phyloP scores from a whole-genome alignment of 2,329 filamentous ascomycete species.

The Aspergillus piperis region DNA sequence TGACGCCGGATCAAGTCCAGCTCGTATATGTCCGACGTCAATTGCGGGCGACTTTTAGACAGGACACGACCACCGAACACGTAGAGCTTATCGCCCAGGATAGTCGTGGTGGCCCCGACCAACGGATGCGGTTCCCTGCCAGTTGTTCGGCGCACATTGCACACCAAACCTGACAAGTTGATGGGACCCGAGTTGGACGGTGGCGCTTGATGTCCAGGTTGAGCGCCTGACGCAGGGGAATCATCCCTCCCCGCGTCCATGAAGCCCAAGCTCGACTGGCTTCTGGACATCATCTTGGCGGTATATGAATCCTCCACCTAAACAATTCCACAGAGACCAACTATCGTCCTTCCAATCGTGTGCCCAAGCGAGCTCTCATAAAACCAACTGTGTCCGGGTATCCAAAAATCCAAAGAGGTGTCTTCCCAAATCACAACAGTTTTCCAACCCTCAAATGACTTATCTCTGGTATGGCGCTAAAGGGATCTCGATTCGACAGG shows the following conservation, averaged over 20 bases:
- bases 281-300: conserved; percentile 39
- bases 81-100: conserved; percentile 92
- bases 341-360: neutral
- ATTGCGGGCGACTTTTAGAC: conserved; percentile 76
- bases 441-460: conserved; percentile 10
- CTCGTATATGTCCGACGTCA: conserved; percentile 91
- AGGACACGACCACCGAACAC: conserved; percentile 91
- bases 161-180: conserved; percentile 66
- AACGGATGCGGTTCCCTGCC: conserved; percentile 87
- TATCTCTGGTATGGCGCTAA: conserved; percentile 16
- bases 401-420: neutral
- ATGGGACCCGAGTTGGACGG: conserved; percentile 49
- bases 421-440: conserved; percentile 1
- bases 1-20: conserved; percentile 86
- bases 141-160: conserved; percentile 76
- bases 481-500: conserved; percentile 17
- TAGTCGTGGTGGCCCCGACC: conserved; percentile 92
- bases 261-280: conserved; percentile 42
- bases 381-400: neutral
- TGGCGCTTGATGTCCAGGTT: conserved; percentile 32
- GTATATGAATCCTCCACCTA: neutral
- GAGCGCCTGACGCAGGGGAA: conserved; percentile 28
- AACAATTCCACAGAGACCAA: neutral
- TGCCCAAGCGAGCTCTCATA: neutral
- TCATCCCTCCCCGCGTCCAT: conserved; percentile 37